Conservation (phyloP, 1,284 basidiomycete genomes). For the Cryptococcus sp. region DNA sequence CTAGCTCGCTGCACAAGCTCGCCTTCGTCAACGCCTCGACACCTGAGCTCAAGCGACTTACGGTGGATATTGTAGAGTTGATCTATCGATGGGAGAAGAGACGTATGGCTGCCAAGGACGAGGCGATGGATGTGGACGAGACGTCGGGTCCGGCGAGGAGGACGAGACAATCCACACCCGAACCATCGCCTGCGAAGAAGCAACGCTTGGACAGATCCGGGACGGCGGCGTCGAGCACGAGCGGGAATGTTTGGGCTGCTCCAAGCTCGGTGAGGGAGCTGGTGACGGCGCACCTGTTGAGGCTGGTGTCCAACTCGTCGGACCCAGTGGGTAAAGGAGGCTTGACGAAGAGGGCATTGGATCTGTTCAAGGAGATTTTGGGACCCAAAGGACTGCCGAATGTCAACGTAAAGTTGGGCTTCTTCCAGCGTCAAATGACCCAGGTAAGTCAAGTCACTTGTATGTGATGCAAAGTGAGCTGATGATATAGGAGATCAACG, state of each 20-base stretch:
- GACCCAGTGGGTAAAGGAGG: conserved; percentile 62
- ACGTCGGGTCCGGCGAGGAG: conserved; percentile 17
- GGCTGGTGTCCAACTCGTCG: conserved; percentile 67
- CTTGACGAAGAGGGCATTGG: conserved; percentile 70
- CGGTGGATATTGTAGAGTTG: conserved; percentile 76
- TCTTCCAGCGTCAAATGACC: conserved; percentile 75
- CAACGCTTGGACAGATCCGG: conserved; percentile 49
- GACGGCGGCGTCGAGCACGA: conserved; percentile 44
- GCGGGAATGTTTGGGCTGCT: conserved; percentile 58
- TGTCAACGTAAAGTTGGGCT: conserved; percentile 85
- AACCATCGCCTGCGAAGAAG: conserved; percentile 45
- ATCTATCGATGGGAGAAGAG: conserved; percentile 80
- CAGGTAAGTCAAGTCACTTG: conserved; percentile 54
- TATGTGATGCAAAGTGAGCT: conserved; percentile 5
- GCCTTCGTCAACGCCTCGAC: conserved; percentile 70
- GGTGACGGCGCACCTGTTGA: conserved; percentile 88
- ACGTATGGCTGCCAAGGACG: conserved; percentile 50
- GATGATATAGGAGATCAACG: conserved; percentile 60
- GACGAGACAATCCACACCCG: conserved; percentile 17
- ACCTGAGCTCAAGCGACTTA: conserved; percentile 73
- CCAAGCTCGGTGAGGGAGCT: conserved; percentile 77
- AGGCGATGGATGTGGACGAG: conserved; percentile 45
- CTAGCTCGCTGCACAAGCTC: conserved; percentile 80
- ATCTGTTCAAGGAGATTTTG: conserved; percentile 74
- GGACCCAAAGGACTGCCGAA: conserved; percentile 84